A percentile compares a stretch with the other conserved stretches of the same genome.
Conservation (phyloP, 345 rosid genomes). For the Euclidium syriacum region DNA sequence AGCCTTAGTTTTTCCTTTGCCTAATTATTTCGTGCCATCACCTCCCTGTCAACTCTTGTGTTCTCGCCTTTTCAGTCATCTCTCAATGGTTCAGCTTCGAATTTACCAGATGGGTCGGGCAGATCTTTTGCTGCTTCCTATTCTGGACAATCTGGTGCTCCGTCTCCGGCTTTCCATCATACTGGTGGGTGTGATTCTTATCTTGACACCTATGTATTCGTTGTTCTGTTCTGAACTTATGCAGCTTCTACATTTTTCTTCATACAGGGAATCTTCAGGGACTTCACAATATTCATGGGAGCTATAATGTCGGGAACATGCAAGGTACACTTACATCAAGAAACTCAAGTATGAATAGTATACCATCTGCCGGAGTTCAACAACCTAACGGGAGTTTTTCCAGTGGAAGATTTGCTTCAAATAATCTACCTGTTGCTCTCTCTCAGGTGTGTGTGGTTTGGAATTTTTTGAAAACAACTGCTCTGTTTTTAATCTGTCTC, state of each 20-base stretch:
- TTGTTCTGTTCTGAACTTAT: slow-evolving; percentile 7
- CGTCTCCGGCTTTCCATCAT: slow-evolving; percentile 79
- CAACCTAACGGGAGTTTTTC: slow-evolving; percentile 88
- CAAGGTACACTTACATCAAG: slow-evolving; percentile 87
- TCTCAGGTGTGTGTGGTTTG: slow-evolving; percentile 62
- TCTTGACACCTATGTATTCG: neutral
- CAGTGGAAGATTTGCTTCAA: slow-evolving; percentile 81
- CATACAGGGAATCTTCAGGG: slow-evolving; percentile 78
- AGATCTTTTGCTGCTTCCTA: slow-evolving; percentile 76
- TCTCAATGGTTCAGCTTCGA: slow-evolving; percentile 78
- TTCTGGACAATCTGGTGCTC: slow-evolving; percentile 93
- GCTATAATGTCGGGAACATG: slow-evolving; percentile 84
- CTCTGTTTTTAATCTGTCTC: slow-evolving; percentile 1
- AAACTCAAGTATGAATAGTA: slow-evolving; percentile 67
- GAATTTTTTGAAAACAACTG: neutral
- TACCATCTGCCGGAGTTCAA: slow-evolving; percentile 81
- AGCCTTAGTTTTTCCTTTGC: neutral
- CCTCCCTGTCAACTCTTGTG: neutral
- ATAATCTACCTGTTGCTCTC: slow-evolving; percentile 80
- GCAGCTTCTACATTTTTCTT: slow-evolving; percentile 2
- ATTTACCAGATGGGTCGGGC: slow-evolving; percentile 74
- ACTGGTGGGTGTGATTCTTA: slow-evolving; percentile 42
- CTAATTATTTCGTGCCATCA: neutral
- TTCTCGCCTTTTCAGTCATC: slow-evolving; percentile 63
- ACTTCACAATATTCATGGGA: slow-evolving; percentile 83